Evolutionary conservation across 164 flowering plant species (phyloP), one percentile per base, ranked within the genome.

Genomic region (Nelumbo lutea): DNA sequence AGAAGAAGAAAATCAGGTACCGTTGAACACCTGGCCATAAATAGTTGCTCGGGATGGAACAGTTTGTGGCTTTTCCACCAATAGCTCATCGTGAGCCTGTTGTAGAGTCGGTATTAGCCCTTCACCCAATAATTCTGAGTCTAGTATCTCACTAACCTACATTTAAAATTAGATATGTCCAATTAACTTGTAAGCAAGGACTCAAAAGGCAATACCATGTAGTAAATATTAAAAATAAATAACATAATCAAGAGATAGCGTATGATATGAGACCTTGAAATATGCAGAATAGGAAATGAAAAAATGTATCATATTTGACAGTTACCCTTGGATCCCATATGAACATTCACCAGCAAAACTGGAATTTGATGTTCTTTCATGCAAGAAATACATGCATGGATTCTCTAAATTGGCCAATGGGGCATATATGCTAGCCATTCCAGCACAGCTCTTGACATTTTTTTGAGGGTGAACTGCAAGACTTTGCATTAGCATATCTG

Each of bases 131-230:
- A 94, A 80, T 74, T 91, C 98, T n/a, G 98, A 94, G 78, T 94
- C 98, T n/a, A 94, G 83, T 77, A 94, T 94, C 85, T 94, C 98
- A 80, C 98, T 91, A 13, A 91, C 96, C 98, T 94, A 83, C 75
- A 81, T 60, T 61, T 59, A 11, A 65, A 72, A 51, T 64, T 42
- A n/a, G 65, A 63, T 57, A 3, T 42, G n/a, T 55, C 48, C 10
- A 51, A 67, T 47, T 39, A 59, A 64, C 45, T 44, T 27, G 41
- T 48, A 43, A 63, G 57, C 58, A 60, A 67, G 6, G 11, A 65
- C 45, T 64, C 38, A 66, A 61, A 11, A 43, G 5, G 3, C 27
- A 40, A 27, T 41, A 10, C 14, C 62, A 60, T 40, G 42, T 11
- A 59, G 4, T 14, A 1, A 41, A 57, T 57, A 41, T 4, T 42